Percentiles rank a stretch among this genome's conserved stretches.
These are phyloP conservation scores for Phytophthora fragariae DNA, from an alignment of 352 stramenopile species.

Conservation along the genomic window DNA sequence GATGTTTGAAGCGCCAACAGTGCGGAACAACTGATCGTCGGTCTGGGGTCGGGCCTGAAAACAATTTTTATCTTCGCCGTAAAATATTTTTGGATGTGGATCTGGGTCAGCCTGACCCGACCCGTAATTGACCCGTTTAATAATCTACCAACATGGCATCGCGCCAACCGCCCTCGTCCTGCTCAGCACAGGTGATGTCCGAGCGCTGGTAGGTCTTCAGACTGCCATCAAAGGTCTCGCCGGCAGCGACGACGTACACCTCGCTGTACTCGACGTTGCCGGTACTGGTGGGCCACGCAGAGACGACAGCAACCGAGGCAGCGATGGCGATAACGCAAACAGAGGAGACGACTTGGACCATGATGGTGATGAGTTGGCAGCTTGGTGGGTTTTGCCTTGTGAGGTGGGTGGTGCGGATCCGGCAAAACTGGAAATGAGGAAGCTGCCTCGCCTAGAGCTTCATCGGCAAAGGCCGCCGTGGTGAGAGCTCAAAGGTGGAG, in stretches of 20 bases:
- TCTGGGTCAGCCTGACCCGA: too few relatives aligned
- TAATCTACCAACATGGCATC: constrained; percentile 30
- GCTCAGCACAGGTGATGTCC: constrained; percentile 41
- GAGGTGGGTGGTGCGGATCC: constrained; percentile 2
- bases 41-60: too few relatives aligned
- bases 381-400: constrained; percentile 9
- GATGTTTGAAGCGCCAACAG: constrained; percentile 13
- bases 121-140: too few relatives aligned
- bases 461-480: background rate
- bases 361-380: background rate
- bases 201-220: constrained; percentile 55
- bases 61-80: too few relatives aligned
- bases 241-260: constrained; percentile 42
- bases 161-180: constrained; percentile 32
- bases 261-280: constrained; percentile 39
- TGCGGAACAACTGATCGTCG: too few relatives aligned
- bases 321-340: constrained; percentile 18
- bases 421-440: constrained; percentile 33
- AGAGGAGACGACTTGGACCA: constrained; percentile 36
- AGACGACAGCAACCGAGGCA: constrained; percentile 10
- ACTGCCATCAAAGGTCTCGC: constrained; percentile 39
- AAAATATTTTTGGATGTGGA: too few relatives aligned
- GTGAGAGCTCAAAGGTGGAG: background rate
- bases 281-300: constrained; percentile 39
- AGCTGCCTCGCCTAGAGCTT: background rate